Evolutionary conservation across 1,284 basidiomycete genomes (phyloP), one percentile per base, ranked within the genome.

Genomic region (Phaffia rhodozyma): DNA sequence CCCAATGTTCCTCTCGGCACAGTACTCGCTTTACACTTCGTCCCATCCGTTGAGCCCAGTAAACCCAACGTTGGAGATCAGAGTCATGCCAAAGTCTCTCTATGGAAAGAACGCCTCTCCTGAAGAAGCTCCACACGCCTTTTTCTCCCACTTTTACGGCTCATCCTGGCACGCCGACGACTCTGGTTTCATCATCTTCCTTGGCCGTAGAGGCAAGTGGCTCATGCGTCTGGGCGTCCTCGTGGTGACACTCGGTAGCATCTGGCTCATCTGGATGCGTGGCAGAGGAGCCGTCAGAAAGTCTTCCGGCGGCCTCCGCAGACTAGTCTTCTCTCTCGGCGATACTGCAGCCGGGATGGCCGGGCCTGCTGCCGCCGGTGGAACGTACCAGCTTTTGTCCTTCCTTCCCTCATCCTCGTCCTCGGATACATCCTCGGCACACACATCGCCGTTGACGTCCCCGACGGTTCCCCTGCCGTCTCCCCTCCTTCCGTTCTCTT

Each of bases 81-180:
- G 96, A 65, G 85, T 98, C 66, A 79, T 98, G 4, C 93, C 96
- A 29, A 96, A 93, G 76, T 82, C 86, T 5, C 81, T 97, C 11
- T 98, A 98, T 71, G 94, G 94, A 68, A 98, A 98, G 79, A 98
- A 98, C 74, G 89, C 90, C 16, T 84, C 86, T 68, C 80, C 84
- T 47, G 83, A 79, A 54, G 86, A 92, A 71, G 90, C 89, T 0
- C 91, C 91, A 1, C 84, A 94, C 72, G 85, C 91, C 27, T 97
- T 94, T 82, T 97, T 94, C 77, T 82, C 84, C 23, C 94, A 98
- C 76, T 93, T 86, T 77, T 97, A 98, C 72, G 94, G 93, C 34
- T 93, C 90, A 70, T 92, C 89, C 70, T 98, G 94, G 94, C 89
- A 93, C 71, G 84, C 89, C 7, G 91, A 93, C 72, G 91, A 96